phyloP scores from a whole-genome alignment of 176 grass and related monocot genomes.

The Eleusine coracana region DNA sequence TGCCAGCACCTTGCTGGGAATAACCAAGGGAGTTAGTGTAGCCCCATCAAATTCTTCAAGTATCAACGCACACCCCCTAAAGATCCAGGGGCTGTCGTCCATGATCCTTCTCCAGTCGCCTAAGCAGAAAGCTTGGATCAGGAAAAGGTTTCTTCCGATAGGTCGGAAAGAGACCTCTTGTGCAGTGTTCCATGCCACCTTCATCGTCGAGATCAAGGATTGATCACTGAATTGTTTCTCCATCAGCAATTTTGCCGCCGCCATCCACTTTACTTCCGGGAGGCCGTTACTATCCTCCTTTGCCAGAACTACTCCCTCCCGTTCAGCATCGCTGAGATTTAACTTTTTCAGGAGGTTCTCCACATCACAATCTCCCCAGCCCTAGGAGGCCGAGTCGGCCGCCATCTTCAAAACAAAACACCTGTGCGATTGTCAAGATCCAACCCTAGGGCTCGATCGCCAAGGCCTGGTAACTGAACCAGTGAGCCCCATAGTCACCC shows the following conservation, averaged over 20 bases:
- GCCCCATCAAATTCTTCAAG: too few species aligned
- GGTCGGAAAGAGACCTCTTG: background rate
- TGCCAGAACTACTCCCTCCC: background rate
- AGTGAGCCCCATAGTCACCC: too few species aligned
- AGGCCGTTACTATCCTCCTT: background rate
- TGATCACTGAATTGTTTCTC: background rate
- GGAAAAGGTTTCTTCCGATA: background rate
- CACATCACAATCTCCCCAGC: background rate
- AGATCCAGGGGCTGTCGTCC: background rate
- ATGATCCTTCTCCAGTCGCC: background rate
- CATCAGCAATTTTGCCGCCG: background rate
- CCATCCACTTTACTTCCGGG: background rate
- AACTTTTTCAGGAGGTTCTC: background rate
- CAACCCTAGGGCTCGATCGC: too few species aligned
- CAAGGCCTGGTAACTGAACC: too few species aligned
- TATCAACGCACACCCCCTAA: background rate
- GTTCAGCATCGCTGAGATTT: background rate
- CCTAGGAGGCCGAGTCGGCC: too few species aligned
- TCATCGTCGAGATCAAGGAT: background rate
- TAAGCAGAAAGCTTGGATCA: background rate
- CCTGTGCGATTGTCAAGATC: too few species aligned
- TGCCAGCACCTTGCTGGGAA: too few species aligned
- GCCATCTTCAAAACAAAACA: too few species aligned
- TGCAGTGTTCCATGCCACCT: background rate
- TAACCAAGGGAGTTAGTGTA: too few species aligned